A percentile compares a stretch with the other conserved stretches of the same genome.
These are phyloP conservation scores for Cucumis sativus DNA, from an alignment of 306 rosid genomes.

Conservation along the genomic window Cucumber_9930_V3 NC_026657.2:8990001-8990500, in stretches of 20 bases:
- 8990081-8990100: too few species aligned
- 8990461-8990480: constrained; percentile 9
- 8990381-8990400: constrained; percentile 19
- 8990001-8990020: constrained; percentile 16
- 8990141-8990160: too few species aligned
- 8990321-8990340: constrained; percentile 17
- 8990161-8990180: too few species aligned
- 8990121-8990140: too few species aligned
- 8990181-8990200: not conserved
- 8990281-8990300: not conserved
- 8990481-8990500: constrained; percentile 12
- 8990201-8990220: constrained; percentile 9
- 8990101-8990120: too few species aligned
- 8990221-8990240: constrained; percentile 23
- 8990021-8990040: constrained; percentile 17
- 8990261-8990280: constrained; percentile 16
- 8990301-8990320: constrained; percentile 10
- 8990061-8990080: constrained; percentile 15
- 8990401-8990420: too few species aligned
- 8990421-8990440: not conserved
- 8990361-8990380: constrained; percentile 23
- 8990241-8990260: constrained; percentile 15
- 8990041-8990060: constrained; percentile 19
- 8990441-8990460: constrained; percentile 13
- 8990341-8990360: constrained; percentile 33